phyloP scores from a whole-genome alignment of 2,329 filamentous ascomycete species.

The Diaporthe helianthi region DNA sequence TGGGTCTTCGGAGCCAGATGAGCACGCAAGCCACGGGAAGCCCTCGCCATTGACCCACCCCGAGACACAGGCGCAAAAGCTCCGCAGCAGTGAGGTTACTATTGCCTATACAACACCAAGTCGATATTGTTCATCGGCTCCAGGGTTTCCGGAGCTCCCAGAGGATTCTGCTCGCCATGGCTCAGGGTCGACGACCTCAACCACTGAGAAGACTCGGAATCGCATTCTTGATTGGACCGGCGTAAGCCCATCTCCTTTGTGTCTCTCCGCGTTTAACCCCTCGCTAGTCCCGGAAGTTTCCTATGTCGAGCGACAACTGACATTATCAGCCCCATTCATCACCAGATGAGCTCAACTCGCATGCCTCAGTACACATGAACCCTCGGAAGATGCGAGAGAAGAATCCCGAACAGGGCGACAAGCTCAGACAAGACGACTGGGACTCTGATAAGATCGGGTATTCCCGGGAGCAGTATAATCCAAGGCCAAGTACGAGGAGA shows the following conservation, averaged over 20 bases:
- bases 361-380: neutral
- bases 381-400: conserved; percentile 31
- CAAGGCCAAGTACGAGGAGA: conserved; percentile 35
- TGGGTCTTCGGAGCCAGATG: conserved; percentile 36
- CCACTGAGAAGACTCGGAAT: neutral
- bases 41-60: conserved; percentile 29
- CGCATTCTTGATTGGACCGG: neutral
- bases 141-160: conserved; percentile 14
- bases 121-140: conserved; percentile 38
- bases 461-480: conserved; percentile 23
- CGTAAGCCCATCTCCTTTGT: neutral
- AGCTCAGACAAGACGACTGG: conserved; percentile 30
- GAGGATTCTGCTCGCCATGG: neutral
- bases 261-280: neutral
- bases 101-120: conserved; percentile 48
- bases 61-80: conserved; percentile 34
- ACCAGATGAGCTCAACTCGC: conserved; percentile 30
- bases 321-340: conserved; percentile 25
- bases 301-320: conserved; percentile 1
- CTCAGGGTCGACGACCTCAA: conserved; percentile 18
- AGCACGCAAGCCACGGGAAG: conserved; percentile 25
- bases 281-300: neutral
- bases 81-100: conserved; percentile 44
- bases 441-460: conserved; percentile 32
- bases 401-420: neutral